Conservation (phyloP, 495 filamentous ascomycete genomes). For the Penicillium robsamsonii region DNA sequence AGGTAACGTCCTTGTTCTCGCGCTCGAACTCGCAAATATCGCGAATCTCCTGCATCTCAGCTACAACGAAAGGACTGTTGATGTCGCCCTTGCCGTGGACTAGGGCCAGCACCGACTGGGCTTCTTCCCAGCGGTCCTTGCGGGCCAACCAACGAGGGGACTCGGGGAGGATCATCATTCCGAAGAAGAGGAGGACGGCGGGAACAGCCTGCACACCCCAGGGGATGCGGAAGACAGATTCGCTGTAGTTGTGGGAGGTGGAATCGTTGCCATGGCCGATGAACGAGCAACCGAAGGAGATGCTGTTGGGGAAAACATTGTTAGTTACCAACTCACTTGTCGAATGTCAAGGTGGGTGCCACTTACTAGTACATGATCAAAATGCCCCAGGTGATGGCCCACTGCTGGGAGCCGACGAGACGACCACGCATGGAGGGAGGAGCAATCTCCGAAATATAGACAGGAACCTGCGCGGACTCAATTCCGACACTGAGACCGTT, state of each 20-base stretch:
- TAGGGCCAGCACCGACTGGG: constrained; percentile 58
- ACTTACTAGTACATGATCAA: constrained; percentile 71
- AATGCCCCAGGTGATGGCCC: constrained; percentile 83
- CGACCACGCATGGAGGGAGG: constrained; percentile 70
- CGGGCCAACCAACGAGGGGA: constrained; percentile 78
- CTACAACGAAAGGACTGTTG: constrained; percentile 58
- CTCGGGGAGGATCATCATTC: constrained; percentile 69
- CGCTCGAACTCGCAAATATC: constrained; percentile 69
- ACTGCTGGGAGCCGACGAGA: constrained; percentile 72
- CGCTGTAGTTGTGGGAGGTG: constrained; percentile 30
- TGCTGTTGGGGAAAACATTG: constrained; percentile 23
- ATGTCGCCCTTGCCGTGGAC: constrained; percentile 70
- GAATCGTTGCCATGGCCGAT: constrained; percentile 37
- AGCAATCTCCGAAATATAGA: constrained; percentile 75
- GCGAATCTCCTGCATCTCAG: constrained; percentile 68
- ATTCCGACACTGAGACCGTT: constrained; percentile 79
- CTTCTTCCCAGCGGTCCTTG: constrained; percentile 74
- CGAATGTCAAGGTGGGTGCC: too few relatives aligned
- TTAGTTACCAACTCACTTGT: not conserved
- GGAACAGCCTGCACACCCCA: constrained; percentile 80
- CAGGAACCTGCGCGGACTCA: constrained; percentile 76
- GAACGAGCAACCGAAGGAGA: constrained; percentile 73
- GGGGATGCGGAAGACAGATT: constrained; percentile 66
- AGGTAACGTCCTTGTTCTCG: constrained; percentile 57
- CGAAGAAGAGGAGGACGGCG: constrained; percentile 61